Conservation (phyloP, 2,329 filamentous ascomycete species). For the Verticillium zaregamsianum region DNA sequence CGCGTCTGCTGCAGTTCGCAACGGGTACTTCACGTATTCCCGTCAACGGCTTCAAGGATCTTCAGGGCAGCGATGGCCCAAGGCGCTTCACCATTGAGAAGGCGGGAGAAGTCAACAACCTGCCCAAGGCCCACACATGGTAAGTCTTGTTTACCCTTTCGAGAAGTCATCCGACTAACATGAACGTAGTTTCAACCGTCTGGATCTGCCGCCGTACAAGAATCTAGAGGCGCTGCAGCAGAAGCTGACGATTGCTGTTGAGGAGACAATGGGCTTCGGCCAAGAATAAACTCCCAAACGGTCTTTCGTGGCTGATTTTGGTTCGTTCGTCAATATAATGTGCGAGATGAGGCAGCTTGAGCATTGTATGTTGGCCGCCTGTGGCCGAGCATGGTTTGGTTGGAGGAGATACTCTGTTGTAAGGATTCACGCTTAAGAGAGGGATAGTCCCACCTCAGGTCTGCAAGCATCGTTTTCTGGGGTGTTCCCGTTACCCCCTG, state of each 20-base stretch:
- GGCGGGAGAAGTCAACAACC: slow-evolving; percentile 81
- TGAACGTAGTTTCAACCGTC: slow-evolving; percentile 80
- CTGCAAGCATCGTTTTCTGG: not conserved
- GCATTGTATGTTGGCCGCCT: not conserved
- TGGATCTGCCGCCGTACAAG: slow-evolving; percentile 94
- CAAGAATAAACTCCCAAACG: slow-evolving; percentile 65
- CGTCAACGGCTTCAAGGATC: slow-evolving; percentile 98
- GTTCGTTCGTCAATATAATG: not conserved
- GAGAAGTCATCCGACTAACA: slow-evolving; percentile 14
- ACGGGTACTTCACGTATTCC: slow-evolving; percentile 97
- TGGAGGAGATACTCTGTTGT: not conserved
- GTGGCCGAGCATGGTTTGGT: not conserved
- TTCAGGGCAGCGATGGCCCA: slow-evolving; percentile 94
- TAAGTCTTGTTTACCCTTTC: slow-evolving; percentile 42
- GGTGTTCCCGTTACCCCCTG: not conserved
- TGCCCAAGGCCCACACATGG: slow-evolving; percentile 98
- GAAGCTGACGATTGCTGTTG: slow-evolving; percentile 94
- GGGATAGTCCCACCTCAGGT: not conserved
- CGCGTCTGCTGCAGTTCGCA: slow-evolving; percentile 89
- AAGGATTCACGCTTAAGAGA: not conserved
- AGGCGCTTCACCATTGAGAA: slow-evolving; percentile 97
- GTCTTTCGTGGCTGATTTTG: not conserved
- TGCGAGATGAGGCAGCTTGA: not conserved
- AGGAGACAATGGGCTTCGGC: slow-evolving; percentile 98
- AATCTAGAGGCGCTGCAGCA: slow-evolving; percentile 75